Evolutionary conservation across 2,329 filamentous ascomycete species (phyloP).

Genomic region (Paecilomyces formosus): DNA sequence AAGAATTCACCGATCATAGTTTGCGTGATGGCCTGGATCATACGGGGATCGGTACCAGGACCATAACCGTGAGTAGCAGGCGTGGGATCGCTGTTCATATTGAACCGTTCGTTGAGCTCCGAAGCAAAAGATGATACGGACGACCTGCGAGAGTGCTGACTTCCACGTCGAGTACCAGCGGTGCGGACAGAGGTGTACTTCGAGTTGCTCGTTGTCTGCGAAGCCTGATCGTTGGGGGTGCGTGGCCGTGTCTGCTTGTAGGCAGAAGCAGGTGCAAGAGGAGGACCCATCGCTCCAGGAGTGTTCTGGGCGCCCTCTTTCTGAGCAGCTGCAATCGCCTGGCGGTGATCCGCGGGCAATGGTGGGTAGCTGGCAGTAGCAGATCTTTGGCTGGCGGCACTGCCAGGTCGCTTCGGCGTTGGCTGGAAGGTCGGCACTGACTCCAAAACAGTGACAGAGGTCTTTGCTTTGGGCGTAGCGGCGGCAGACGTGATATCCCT

Average conservation of each 20-base stretch:
- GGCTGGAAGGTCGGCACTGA: constrained; percentile 25
- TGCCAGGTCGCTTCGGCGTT: constrained; percentile 56
- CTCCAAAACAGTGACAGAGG: constrained; percentile 11
- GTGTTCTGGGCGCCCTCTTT: constrained; percentile 43
- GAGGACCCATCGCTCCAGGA: constrained; percentile 66
- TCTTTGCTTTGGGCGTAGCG: constrained; percentile 28
- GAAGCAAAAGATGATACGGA: constrained; percentile 95
- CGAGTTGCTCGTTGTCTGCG: constrained; percentile 27
- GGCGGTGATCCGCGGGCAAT: constrained; percentile 72
- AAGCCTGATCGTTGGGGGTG: constrained; percentile 51
- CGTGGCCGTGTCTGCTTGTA: constrained; percentile 52
- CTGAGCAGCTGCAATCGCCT: constrained; percentile 72
- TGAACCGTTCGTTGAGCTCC: constrained; percentile 86
- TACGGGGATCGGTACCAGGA: constrained; percentile 78
- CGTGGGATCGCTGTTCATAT: constrained; percentile 51
- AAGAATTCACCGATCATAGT: constrained; percentile 99
- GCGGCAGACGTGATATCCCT: constrained; percentile 21
- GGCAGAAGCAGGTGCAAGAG: constrained; percentile 72
- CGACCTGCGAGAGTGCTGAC: constrained; percentile 57
- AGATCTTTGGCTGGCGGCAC: constrained; percentile 59
- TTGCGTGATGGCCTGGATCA: constrained; percentile 98
- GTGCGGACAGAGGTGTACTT: neutral
- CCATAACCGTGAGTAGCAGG: constrained; percentile 54
- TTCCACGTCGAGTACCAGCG: constrained; percentile 19
- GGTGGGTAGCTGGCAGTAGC: constrained; percentile 55